These are phyloP conservation scores for Ganoderma sinense DNA, from an alignment of 1,284 basidiomycete species.

Conservation along the genomic window DNA sequence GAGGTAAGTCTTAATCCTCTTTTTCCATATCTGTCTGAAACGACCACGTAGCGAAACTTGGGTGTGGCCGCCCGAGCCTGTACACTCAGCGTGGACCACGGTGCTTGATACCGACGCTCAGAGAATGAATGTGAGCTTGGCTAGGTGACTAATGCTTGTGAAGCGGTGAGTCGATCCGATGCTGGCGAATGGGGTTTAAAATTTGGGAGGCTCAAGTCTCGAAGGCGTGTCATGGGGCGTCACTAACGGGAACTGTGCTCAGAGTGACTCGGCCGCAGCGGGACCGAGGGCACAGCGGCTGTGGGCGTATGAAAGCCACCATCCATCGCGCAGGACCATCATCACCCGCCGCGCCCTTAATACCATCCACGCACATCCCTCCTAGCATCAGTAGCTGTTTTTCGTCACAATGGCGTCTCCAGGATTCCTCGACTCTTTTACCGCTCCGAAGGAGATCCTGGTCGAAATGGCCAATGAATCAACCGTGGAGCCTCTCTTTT, in stretches of 20 bases:
- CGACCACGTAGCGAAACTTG: too few relatives aligned
- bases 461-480: conserved; percentile 94
- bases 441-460: conserved; percentile 93
- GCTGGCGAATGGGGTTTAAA: too few relatives aligned
- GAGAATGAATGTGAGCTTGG: too few relatives aligned
- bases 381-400: not conserved
- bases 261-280: not conserved
- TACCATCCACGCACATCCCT: not conserved
- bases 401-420: conserved; percentile 43
- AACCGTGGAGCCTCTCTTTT: conserved; percentile 91
- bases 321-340: not conserved
- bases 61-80: too few relatives aligned
- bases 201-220: not conserved
- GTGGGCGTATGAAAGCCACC: not conserved
- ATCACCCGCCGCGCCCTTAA: too few relatives aligned
- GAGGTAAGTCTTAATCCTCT: too few relatives aligned
- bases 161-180: too few relatives aligned
- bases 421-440: conserved; percentile 80
- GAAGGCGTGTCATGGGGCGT: not conserved
- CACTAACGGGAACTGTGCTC: not conserved
- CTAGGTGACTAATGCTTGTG: too few relatives aligned
- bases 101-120: too few relatives aligned
- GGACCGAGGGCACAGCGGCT: not conserved
- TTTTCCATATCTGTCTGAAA: too few relatives aligned
- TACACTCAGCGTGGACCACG: too few relatives aligned